Evolutionary conservation across 495 filamentous ascomycete genomes (phyloP), one percentile per base, ranked within the genome.

Genomic region (Pyrenopolyporus hunteri): DNA sequence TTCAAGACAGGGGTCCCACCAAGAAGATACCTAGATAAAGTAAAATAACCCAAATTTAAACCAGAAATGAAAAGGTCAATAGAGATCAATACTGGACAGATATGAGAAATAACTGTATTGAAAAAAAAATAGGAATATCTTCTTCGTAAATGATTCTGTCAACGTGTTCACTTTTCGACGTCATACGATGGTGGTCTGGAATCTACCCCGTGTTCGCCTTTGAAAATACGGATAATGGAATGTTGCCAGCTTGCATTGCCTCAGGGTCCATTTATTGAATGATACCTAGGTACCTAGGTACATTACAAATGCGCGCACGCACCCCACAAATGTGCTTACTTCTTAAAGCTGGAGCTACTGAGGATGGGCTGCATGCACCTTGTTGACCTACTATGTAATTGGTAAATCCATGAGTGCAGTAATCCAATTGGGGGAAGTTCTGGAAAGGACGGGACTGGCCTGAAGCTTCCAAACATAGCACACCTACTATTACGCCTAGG

Each of bases 121-220:
- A 40, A 22, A 40, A 3, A 20, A 40, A 6, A 23, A 40, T 36
- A 7, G n/a, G 13, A 36, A 40, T 40, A 40, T 44, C 22, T 25
- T 28, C 10, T n/a, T 44, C 22, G 23, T 28, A 44, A 39, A 45
- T 28, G 9, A 50, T 36, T 22, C 9, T 47, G 57, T 43, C 46
- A 67, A 51, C 64, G 64, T 67, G 64, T 67, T 67, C 58, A 50
- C 52, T 57, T 55, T 48, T 44, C 32, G 14, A 63, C 47, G 64
- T 67, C 64, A 67, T 67, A 67, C 64, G 64, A 67, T 59, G 7
- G 52, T 67, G 57, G 63, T 16, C 43, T 58, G 63, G 13, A 42
- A 11, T 10, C 26, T 33, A 1, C 28, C 16, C 33, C 58, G 64
- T 67, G 59, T 67, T 67, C 43, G 54, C 42, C 48, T 54, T 52